Percentiles rank a stretch among this genome's conserved stretches.
These are phyloP conservation scores for Malassezia nana DNA, from an alignment of 1,284 basidiomycete species.

Conservation along the genomic window DNA sequence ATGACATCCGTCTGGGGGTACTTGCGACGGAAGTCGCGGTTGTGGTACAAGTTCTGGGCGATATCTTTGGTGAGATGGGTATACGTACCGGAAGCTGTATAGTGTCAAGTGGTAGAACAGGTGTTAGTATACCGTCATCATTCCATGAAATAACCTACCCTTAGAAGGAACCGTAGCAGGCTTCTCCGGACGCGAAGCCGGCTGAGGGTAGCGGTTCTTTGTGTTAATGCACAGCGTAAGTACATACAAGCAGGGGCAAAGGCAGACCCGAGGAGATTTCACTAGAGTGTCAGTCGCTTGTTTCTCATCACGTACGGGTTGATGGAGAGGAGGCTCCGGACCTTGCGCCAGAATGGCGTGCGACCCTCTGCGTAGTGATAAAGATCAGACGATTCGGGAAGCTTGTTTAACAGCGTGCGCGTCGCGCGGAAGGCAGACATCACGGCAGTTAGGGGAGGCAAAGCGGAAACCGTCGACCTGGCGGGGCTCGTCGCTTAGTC, in stretches of 20 bases:
- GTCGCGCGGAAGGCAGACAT: conserved; percentile 26
- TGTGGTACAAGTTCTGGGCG: conserved; percentile 60
- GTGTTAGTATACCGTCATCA: not conserved
- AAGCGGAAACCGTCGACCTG: not conserved
- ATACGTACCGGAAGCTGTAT: conserved; percentile 9
- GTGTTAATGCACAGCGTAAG: not conserved
- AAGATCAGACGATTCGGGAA: conserved; percentile 30
- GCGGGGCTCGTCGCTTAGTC: conserved; percentile 1
- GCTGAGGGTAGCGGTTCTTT: conserved; percentile 70
- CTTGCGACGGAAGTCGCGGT: conserved; percentile 80
- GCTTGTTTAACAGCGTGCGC: conserved; percentile 26
- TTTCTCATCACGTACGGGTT: conserved; percentile 55
- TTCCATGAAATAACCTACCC: conserved; percentile 16
- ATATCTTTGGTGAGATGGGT: conserved; percentile 15
- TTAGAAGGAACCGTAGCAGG: conserved; percentile 78
- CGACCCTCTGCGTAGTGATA: conserved; percentile 43
- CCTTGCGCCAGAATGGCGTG: conserved; percentile 47
- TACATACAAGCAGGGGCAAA: conserved; percentile 49
- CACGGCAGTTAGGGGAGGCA: not conserved
- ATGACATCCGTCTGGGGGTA: conserved; percentile 64
- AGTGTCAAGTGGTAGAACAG: not conserved
- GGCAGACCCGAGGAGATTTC: conserved; percentile 88
- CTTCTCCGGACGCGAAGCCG: conserved; percentile 72
- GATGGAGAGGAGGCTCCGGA: conserved; percentile 50
- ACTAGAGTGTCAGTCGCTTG: not conserved